These are phyloP conservation scores for Pyronema domesticum DNA, from an alignment of 495 filamentous ascomycete species.

Conservation along the genomic window DNA sequence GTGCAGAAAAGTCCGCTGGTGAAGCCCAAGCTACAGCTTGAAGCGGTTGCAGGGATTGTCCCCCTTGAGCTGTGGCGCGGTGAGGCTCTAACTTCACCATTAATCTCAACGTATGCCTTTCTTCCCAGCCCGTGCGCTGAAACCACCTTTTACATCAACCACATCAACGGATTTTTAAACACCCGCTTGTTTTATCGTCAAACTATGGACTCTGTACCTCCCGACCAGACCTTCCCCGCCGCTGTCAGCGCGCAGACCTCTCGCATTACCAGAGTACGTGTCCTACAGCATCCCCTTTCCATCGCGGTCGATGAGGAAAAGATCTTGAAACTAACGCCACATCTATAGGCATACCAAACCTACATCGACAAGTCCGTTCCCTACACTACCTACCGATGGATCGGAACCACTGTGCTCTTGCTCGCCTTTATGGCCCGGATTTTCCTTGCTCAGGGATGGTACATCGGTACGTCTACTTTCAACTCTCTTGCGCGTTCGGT, in stretches of 20 bases:
- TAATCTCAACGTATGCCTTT: no score
- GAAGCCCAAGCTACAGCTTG: no score
- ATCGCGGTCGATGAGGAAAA: conserved; percentile 8
- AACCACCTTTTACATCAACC: no score
- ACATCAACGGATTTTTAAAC: no score
- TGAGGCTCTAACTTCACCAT: no score
- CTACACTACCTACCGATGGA: conserved; percentile 74
- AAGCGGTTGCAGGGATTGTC: no score
- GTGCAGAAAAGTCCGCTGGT: no score
- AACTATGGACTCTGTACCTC: conserved; percentile 16
- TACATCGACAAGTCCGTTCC: conserved; percentile 86
- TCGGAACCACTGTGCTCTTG: conserved; percentile 55
- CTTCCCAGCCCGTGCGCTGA: no score
- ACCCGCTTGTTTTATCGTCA: neutral
- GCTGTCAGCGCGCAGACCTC: conserved; percentile 74
- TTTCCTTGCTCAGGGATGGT: conserved; percentile 87
- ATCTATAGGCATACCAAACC: conserved; percentile 71
- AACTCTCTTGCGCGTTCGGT: neutral
- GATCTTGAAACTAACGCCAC: conserved; percentile 7
- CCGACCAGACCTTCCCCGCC: conserved; percentile 23
- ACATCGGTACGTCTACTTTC: conserved; percentile 55
- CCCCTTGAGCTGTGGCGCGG: no score
- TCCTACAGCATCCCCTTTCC: neutral
- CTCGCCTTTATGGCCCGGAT: conserved; percentile 74
- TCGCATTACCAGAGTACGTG: conserved; percentile 42